Conservation (phyloP, 371 early-diverging fungal species). For the Apophysomyces ossiformis region DNA sequence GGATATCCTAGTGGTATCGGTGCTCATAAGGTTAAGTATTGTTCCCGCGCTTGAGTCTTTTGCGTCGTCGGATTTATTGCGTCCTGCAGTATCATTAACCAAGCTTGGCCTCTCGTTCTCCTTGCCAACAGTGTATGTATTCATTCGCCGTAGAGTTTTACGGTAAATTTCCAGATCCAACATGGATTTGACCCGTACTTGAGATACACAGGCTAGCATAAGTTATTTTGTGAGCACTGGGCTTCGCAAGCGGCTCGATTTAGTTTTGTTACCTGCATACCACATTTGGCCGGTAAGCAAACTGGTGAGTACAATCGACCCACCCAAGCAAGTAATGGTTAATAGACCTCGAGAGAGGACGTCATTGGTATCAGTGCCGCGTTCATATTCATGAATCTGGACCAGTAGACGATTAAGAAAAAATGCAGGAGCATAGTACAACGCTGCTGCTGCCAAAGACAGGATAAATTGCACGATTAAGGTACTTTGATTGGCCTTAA, state of each 20-base stretch:
- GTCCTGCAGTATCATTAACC: constrained; percentile 19
- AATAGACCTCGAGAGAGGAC: constrained; percentile 37
- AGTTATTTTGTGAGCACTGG: too few relatives aligned
- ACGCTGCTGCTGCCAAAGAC: constrained; percentile 27
- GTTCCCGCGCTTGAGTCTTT: constrained; percentile 64
- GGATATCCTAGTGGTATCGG: constrained; percentile 75
- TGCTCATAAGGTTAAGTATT: constrained; percentile 87
- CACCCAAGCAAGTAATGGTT: constrained; percentile 48
- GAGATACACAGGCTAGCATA: constrained; percentile 12
- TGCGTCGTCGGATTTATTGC: constrained; percentile 30
- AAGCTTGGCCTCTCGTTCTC: constrained; percentile 13
- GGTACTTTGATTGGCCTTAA: constrained; percentile 27
- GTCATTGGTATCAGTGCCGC: constrained; percentile 18
- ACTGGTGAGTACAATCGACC: constrained; percentile 41
- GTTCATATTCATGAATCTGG: constrained; percentile 37
- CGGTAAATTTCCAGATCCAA: constrained; percentile 63
- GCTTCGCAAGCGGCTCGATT: neutral
- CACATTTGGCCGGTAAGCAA: constrained; percentile 52
- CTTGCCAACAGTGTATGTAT: constrained; percentile 34
- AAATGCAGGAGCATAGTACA: constrained; percentile 45
- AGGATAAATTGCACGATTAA: constrained; percentile 31
- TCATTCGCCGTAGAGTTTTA: constrained; percentile 59
- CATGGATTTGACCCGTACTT: constrained; percentile 54
- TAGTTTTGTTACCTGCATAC: constrained; percentile 46
- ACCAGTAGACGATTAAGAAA: constrained; percentile 43